A percentile compares a stretch with the other conserved stretches of the same genome.
phyloP scores from a whole-genome alignment of 768 basidiomycete genomes.

The Cubamyces lactineus region DNA sequence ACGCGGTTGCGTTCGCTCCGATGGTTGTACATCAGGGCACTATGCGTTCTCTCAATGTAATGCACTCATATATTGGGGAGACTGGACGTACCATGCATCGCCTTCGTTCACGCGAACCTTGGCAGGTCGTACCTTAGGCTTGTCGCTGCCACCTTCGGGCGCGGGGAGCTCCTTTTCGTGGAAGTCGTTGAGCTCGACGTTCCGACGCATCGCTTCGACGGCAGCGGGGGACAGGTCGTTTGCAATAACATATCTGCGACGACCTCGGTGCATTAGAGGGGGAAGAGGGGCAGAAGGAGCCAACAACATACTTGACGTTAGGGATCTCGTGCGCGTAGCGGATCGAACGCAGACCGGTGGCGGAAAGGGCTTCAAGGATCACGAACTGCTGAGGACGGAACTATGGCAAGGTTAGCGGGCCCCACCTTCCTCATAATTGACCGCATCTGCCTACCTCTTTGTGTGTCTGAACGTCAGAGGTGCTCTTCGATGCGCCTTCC shows the following conservation, averaged over 20 bases:
- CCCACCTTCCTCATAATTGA: too few species aligned
- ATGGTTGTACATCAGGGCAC: constrained; percentile 89
- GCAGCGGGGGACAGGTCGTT: constrained; percentile 91
- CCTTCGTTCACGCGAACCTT: constrained; percentile 87
- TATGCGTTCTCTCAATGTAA: constrained; percentile 33
- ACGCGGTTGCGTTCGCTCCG: constrained; percentile 74
- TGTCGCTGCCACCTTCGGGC: constrained; percentile 5
- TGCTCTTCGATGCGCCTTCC: constrained; percentile 3
- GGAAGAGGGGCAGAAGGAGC: background rate
- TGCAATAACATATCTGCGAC: constrained; percentile 81
- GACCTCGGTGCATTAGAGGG: background rate
- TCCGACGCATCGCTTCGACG: constrained; percentile 81
- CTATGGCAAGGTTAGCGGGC: constrained; percentile 30
- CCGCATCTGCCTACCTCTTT: constrained; percentile 19
- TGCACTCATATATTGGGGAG: background rate
- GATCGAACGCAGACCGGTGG: constrained; percentile 93
- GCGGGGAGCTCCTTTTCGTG: constrained; percentile 36
- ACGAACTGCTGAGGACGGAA: constrained; percentile 70
- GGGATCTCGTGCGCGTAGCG: constrained; percentile 98
- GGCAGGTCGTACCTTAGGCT: constrained; percentile 34
- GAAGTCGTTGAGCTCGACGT: constrained; percentile 82
- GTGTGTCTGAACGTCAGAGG: background rate
- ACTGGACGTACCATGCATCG: constrained; percentile 76
- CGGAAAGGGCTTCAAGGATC: constrained; percentile 91
- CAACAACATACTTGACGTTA: constrained; percentile 67